Percentiles rank a stretch among this genome's conserved stretches.
Evolutionary conservation across 225 moss, liverwort and hornwort species (phyloP).

Genomic region (Sphagnum tenellum): DNA sequence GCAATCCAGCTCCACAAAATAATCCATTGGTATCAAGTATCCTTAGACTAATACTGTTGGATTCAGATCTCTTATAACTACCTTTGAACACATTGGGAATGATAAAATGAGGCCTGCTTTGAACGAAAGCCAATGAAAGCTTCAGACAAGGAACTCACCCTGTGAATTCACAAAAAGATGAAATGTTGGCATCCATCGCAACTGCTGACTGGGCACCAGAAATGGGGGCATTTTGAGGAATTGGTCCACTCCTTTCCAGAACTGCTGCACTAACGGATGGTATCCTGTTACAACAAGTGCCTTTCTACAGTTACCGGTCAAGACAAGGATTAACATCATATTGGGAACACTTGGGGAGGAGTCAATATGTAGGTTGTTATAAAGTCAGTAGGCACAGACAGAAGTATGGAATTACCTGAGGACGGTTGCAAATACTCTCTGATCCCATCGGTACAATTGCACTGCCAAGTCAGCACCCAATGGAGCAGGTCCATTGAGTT

Average conservation of each 20-base stretch:
- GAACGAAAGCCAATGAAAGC: too few relatives aligned
- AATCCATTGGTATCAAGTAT: too few relatives aligned
- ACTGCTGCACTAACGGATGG: constrained; percentile 95
- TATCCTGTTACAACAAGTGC: constrained; percentile 36
- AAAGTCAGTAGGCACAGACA: too few relatives aligned
- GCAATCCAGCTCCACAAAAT: too few relatives aligned
- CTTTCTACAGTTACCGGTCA: too few relatives aligned
- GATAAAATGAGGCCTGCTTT: too few relatives aligned
- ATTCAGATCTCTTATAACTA: too few relatives aligned
- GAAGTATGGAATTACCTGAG: constrained; percentile 39
- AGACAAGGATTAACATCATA: too few relatives aligned
- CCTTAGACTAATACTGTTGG: too few relatives aligned
- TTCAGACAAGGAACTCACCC: constrained; percentile 36
- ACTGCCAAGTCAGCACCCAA: constrained; percentile 76
- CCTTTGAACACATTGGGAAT: too few relatives aligned
- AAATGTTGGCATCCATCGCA: constrained; percentile 88
- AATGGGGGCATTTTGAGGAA: constrained; percentile 96
- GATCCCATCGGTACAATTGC: constrained; percentile 89
- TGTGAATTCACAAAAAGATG: constrained; percentile 87
- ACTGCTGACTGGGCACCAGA: constrained; percentile 85
- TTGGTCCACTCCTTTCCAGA: constrained; percentile 90
- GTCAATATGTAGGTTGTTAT: too few relatives aligned
- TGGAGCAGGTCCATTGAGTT: constrained; percentile 45
- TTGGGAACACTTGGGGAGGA: too few relatives aligned
- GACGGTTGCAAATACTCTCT: constrained; percentile 94